Evolutionary conservation across 768 basidiomycete species (phyloP).

Genomic region (Lentinula lateritia): DNA sequence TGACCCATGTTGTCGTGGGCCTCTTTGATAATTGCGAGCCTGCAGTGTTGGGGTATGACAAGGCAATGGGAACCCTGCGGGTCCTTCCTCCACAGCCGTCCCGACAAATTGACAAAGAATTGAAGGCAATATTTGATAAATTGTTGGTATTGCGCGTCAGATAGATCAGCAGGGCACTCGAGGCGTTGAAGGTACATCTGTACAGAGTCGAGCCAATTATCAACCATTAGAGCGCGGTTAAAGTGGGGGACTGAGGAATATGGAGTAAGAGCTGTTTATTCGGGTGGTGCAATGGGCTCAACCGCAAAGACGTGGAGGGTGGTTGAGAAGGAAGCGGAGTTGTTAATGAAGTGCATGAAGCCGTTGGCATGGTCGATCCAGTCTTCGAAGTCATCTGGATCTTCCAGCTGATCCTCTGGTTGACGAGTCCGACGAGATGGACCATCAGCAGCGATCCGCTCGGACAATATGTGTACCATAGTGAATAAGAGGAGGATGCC

Average conservation of each 20-base stretch:
- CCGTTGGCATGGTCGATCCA: background rate
- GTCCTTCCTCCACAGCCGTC: background rate
- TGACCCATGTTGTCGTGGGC: slow-evolving; percentile 9
- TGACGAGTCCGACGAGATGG: background rate
- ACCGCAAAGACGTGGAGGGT: too few species aligned
- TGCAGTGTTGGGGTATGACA: too few species aligned
- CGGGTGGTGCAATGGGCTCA: too few species aligned
- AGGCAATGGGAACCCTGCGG: background rate
- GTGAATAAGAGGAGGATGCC: slow-evolving; percentile 24
- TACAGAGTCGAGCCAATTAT: too few species aligned
- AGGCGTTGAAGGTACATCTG: background rate
- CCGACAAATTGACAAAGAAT: background rate
- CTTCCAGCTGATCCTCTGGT: background rate
- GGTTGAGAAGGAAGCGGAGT: background rate
- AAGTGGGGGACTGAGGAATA: too few species aligned
- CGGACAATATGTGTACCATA: slow-evolving; percentile 22
- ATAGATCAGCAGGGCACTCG: background rate
- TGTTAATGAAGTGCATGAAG: background rate
- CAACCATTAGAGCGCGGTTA: too few species aligned
- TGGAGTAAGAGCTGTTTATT: too few species aligned
- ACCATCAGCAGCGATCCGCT: background rate
- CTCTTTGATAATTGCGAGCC: background rate
- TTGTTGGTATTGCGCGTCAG: background rate
- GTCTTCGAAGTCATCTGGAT: background rate
- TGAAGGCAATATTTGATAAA: background rate